These are phyloP conservation scores for Cydonia oblonga DNA, from an alignment of 331 rosid genomes.

Conservation along the genomic window DNA sequence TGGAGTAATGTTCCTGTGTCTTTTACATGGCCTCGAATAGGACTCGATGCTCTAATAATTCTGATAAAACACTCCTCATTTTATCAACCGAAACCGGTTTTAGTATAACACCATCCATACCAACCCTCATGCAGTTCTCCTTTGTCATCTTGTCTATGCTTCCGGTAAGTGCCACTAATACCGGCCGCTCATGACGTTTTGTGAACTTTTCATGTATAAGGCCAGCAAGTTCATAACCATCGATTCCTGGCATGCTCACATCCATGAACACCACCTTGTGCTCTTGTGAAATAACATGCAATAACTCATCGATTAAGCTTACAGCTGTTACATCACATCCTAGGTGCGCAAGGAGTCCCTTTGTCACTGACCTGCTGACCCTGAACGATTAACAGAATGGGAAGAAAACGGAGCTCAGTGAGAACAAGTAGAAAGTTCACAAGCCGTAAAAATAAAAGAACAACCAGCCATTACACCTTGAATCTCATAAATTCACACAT, in stretches of 20 bases:
- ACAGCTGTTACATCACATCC: slow-evolving; percentile 72
- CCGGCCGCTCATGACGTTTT: slow-evolving; percentile 61
- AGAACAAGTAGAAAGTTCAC: too few relatives aligned
- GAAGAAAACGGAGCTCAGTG: background rate
- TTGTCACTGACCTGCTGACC: slow-evolving; percentile 76
- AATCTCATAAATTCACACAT: too few relatives aligned
- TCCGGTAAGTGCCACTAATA: slow-evolving; percentile 68
- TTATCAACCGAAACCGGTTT: slow-evolving; percentile 90
- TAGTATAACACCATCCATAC: slow-evolving; percentile 68
- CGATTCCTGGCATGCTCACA: slow-evolving; percentile 45
- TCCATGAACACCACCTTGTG: slow-evolving; percentile 78
- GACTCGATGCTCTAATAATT: slow-evolving; percentile 63
- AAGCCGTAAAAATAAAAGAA: too few relatives aligned
- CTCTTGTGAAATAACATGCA: slow-evolving; percentile 50
- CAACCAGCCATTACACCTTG: too few relatives aligned
- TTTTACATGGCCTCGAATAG: slow-evolving; percentile 47
- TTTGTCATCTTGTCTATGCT: slow-evolving; percentile 58
- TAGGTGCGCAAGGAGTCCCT: slow-evolving; percentile 76
- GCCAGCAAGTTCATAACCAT: slow-evolving; percentile 53
- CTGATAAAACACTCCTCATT: slow-evolving; percentile 64
- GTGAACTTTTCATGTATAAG: slow-evolving; percentile 49
- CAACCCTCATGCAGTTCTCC: slow-evolving; percentile 73
- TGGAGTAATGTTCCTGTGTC: background rate
- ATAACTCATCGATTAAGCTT: slow-evolving; percentile 57
- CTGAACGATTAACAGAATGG: slow-evolving; percentile 23